phyloP scores from a whole-genome alignment of 306 rosid genomes.

The Casuarina cunninghamiana region DNA sequence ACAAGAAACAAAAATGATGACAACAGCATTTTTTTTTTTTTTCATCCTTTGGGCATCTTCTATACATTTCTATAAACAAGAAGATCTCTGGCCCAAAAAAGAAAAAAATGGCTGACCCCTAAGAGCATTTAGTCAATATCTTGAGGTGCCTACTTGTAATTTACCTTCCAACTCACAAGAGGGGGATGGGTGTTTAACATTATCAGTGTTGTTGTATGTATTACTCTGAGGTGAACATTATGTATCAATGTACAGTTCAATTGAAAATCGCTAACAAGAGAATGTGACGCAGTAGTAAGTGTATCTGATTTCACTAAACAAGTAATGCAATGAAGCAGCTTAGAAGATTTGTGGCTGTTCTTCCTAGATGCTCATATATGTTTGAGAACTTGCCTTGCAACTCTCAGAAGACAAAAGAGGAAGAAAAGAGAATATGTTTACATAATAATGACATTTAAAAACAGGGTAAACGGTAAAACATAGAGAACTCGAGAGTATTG shows the following conservation, averaged over 20 bases:
- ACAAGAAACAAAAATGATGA: slow-evolving; percentile 40
- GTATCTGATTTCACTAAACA: not conserved
- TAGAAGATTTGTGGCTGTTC: not conserved
- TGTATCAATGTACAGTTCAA: slow-evolving; percentile 43
- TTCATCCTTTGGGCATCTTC: no score
- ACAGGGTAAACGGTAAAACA: no score
- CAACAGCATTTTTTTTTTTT: not conserved
- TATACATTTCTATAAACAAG: not conserved
- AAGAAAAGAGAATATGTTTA: no score
- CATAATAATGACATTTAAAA: no score
- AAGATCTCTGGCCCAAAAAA: not conserved
- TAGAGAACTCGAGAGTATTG: no score
- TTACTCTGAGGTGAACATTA: slow-evolving; percentile 9
- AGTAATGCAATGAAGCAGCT: no score
- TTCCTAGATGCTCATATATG: not conserved
- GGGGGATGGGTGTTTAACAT: slow-evolving; percentile 21
- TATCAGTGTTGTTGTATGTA: slow-evolving; percentile 32
- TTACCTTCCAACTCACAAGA: slow-evolving; percentile 27
- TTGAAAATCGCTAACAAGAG: slow-evolving; percentile 30
- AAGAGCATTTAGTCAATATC: slow-evolving; percentile 23
- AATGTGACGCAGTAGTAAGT: not conserved
- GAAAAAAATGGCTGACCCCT: not conserved
- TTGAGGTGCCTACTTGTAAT: slow-evolving; percentile 14
- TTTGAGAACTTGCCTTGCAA: no score
- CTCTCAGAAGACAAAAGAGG: no score